Evolutionary conservation across 306 rosid species (phyloP), one percentile per base, ranked within the genome.

Genomic region (Vigna trinervia): DNA sequence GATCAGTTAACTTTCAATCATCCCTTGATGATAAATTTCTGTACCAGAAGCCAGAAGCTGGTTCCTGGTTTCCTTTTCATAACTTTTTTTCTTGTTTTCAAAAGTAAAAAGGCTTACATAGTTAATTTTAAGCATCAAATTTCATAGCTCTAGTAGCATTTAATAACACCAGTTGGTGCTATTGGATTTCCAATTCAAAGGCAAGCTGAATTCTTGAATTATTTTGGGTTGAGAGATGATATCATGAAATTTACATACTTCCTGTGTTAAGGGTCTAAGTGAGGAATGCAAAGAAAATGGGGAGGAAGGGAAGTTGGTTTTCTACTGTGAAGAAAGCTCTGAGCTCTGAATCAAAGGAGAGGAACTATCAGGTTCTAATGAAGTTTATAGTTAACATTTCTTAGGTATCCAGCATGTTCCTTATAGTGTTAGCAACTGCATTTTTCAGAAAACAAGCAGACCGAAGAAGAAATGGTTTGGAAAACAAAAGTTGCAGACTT

Each of bases 391-490:
- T 19, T 69, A 36, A 61, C 70, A 30, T 46, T 26, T 74, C 41
- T 26, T 39, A 28, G 36, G 60, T 47, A 41, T 12, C 5, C 54
- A 59, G 41, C 47, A 66, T 39, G 39, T 75, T 81, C 82, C 75
- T 80, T 50, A 80, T 73, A 38, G 60, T 74, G 64, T 47, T 63
- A 34, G 59, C 46, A 47, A 51, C 58, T 54, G 11, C 36, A 26
- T 69, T 28, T 59, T 74, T 73, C 82, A 96, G 98, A 84, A 74
- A 77, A 82, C 96, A 61, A 83, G 76, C 41, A 78, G 87, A 77
- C 88, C 96, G 53, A 96, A 92, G 87, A 91, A 92, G 91, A 91
- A 96, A 92, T 96, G 99, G 99, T 89, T 88, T 81, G 94, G 98
- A 74, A 96, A 92, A 85, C 87, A 88, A 75, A 89, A 91, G 53